Evolutionary conservation across 2,329 filamentous ascomycete genomes (phyloP), one percentile per base, ranked within the genome.

Genomic region (Aspergillus tubingensis): DNA sequence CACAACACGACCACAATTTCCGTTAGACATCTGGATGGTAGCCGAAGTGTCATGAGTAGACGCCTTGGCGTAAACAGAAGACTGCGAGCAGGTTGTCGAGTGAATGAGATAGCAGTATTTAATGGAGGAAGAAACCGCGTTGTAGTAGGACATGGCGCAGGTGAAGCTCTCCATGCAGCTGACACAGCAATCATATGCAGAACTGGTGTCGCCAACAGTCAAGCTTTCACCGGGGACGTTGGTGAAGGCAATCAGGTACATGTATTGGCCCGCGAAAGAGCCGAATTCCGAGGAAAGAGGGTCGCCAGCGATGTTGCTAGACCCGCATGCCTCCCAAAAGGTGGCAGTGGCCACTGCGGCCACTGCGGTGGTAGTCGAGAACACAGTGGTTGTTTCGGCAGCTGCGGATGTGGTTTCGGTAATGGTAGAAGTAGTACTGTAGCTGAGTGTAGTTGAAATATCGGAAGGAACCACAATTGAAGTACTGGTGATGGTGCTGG

Each of bases 101-200:
- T 43, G 17, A 21, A 54, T 54, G 5, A 54, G 51, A 25, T 54
- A 54, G 15, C 51, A 54, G 38, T 54, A 54, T 17, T 5, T 43
- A 15, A 54, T 21, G 5, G 51, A 41, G 3, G 51, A 54, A 7
- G 51, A n/a, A 19, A 54, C 2, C 2, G 38, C 36, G n/a, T 54
- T 54, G 15, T 30, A 54, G 23, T 54, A 54, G 13, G 51, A 54
- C 51, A 54, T 54, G 51, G 51, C 51, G 23, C 51, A 54, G 21
- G 51, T 54, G 21, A 4, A 17, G 51, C n/a, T 38, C 8, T 54
- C 19, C 51, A 41, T 39, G 23, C 51, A 54, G 51, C 51, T 54
- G 38, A 54, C 51, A 7, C 51, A 54, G 51, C 51, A 54, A 38
- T 54, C 51, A 8, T 54, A 54, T 17, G 51, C 51, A 19, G 51